Percentiles rank a stretch among this genome's conserved stretches.
phyloP scores from a whole-genome alignment of 208 protist species.

The Crithidia expoeki region DNA sequence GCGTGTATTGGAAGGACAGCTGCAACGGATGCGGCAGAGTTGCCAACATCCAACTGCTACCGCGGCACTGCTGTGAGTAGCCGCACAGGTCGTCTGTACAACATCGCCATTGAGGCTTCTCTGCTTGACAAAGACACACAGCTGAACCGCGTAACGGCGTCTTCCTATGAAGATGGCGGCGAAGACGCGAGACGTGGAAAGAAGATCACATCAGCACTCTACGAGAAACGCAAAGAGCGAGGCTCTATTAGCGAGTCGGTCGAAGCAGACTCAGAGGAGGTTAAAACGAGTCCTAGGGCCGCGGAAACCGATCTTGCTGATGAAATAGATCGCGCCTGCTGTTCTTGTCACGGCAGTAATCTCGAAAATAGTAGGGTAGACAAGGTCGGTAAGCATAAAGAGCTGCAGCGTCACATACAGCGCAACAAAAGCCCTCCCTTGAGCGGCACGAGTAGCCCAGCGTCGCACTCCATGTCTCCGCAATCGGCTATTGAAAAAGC shows the following conservation, averaged over 20 bases:
- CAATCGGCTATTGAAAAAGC: not conserved
- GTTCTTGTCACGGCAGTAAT: no score
- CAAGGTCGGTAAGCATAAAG: no score
- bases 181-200: no score
- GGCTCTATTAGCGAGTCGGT: not conserved
- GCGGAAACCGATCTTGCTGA: not conserved
- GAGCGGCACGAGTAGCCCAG: not conserved
- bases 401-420: not conserved
- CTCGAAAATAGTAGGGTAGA: no score
- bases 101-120: slow-evolving; percentile 20
- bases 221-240: not conserved
- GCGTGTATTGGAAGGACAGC: no score
- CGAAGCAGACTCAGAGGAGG: not conserved
- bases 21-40: no score
- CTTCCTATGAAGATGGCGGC: not conserved
- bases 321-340: not conserved
- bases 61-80: slow-evolving; percentile 14
- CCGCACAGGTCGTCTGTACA: slow-evolving; percentile 11
- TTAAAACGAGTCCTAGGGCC: not conserved
- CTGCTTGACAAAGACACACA: not conserved
- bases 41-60: no score
- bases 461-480: not conserved
- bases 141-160: not conserved
- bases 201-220: not conserved
- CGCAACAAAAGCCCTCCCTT: not conserved